Percentiles rank a stretch among this genome's conserved stretches.
Evolutionary conservation across 208 protist genomes (phyloP).

Genomic region (Strigomonas oncopelti): DNA sequence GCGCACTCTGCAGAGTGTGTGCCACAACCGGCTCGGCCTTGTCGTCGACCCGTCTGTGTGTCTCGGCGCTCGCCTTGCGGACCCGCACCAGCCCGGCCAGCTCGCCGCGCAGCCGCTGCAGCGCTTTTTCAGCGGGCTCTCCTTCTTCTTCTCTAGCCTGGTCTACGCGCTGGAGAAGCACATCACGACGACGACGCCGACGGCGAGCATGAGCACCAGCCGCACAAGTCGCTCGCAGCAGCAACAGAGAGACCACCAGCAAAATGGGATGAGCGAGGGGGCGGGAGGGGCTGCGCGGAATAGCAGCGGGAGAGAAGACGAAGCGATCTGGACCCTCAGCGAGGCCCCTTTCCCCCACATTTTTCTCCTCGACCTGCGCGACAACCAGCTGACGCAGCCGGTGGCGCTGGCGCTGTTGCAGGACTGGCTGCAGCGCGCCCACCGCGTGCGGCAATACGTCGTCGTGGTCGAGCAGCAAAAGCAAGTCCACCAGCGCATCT

Average conservation of each 20-base stretch:
- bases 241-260: too few relatives aligned
- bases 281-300: conserved; percentile 9
- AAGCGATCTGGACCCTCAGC: conserved; percentile 4
- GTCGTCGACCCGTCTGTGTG: conserved; percentile 34
- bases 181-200: neutral
- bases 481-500: conserved; percentile 14
- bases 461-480: conserved; percentile 7
- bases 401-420: conserved; percentile 13
- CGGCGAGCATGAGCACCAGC: neutral
- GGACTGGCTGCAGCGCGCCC: conserved; percentile 15
- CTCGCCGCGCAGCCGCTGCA: conserved; percentile 18
- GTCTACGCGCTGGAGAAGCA: conserved; percentile 19
- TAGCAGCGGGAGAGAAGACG: neutral
- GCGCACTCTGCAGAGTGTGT: conserved; percentile 1
- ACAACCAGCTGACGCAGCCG: conserved; percentile 28
- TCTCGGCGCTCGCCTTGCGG: conserved; percentile 31
- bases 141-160: conserved; percentile 30
- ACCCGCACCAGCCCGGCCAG: neutral
- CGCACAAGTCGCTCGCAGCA: neutral
- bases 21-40: conserved; percentile 21
- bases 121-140: conserved; percentile 25
- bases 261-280: too few relatives aligned
- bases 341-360: conserved; percentile 15
- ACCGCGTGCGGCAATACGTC: conserved; percentile 20
- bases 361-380: conserved; percentile 36